phyloP scores from a whole-genome alignment of 2,329 filamentous ascomycete genomes.

The Cytospora piceicola region DNA sequence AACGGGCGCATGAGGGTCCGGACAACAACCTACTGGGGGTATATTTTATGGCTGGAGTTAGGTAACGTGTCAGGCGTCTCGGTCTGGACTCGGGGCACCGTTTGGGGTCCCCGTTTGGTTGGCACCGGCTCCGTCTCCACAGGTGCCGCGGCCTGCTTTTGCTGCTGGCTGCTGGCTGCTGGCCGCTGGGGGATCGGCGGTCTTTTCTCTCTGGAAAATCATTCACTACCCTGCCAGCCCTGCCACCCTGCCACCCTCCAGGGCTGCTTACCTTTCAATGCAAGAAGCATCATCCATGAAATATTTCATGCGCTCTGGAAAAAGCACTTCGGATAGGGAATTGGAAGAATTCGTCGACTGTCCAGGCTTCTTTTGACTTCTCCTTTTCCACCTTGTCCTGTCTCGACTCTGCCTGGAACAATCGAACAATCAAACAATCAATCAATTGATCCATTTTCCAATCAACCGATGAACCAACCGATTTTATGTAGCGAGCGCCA shows the following conservation, averaged over 20 bases:
- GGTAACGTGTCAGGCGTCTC: neutral
- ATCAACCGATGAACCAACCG: neutral
- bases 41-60: neutral
- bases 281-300: neutral
- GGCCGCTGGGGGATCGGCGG: neutral
- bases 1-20: neutral
- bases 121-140: neutral
- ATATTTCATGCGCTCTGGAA: neutral
- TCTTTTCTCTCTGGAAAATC: neutral
- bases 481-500: neutral
- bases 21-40: no score
- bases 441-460: neutral
- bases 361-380: neutral
- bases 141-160: neutral
- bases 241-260: no score
- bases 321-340: neutral
- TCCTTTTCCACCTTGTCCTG: neutral
- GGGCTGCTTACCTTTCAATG: no score
- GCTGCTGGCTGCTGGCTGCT: neutral
- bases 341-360: neutral
- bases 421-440: neutral
- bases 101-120: neutral
- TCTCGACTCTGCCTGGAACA: neutral
- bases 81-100: neutral
- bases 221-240: neutral